Evolutionary conservation across 306 rosid genomes (phyloP).

Genomic region (Prunus padus): DNA sequence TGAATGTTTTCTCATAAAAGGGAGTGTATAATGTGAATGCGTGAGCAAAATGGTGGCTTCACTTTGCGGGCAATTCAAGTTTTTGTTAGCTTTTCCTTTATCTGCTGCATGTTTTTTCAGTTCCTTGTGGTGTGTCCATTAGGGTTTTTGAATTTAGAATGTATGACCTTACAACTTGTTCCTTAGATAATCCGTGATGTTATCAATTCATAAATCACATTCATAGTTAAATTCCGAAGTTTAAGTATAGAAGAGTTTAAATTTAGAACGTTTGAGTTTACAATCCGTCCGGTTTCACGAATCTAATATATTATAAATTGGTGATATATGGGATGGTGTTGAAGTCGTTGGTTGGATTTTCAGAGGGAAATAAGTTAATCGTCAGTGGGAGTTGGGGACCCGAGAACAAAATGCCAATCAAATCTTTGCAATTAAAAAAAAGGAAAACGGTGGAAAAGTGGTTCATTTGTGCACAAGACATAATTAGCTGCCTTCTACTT

Average conservation of each 20-base stretch:
- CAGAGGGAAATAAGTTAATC: slow-evolving; percentile 1
- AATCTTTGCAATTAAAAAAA: background rate
- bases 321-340: slow-evolving; percentile 18
- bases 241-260: too few relatives aligned
- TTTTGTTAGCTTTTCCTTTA: background rate
- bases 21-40: slow-evolving; percentile 13
- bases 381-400: slow-evolving; percentile 19
- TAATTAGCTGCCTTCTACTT: slow-evolving; percentile 6
- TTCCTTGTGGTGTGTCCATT: too few relatives aligned
- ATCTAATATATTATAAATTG: background rate
- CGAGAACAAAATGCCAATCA: slow-evolving; percentile 2
- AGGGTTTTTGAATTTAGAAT: too few relatives aligned
- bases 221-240: too few relatives aligned
- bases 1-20: slow-evolving; percentile 1
- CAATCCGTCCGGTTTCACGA: background rate
- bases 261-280: background rate
- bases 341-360: background rate
- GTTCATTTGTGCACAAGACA: background rate
- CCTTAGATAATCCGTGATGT: too few relatives aligned
- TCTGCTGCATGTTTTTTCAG: too few relatives aligned
- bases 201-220: too few relatives aligned
- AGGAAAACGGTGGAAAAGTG: slow-evolving; percentile 12
- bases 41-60: background rate
- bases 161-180: too few relatives aligned
- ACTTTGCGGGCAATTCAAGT: slow-evolving; percentile 36